A percentile compares a stretch with the other conserved stretches of the same genome.
Conservation (phyloP, 805 yeast species). For the Hanseniaspora osmophila region DNA sequence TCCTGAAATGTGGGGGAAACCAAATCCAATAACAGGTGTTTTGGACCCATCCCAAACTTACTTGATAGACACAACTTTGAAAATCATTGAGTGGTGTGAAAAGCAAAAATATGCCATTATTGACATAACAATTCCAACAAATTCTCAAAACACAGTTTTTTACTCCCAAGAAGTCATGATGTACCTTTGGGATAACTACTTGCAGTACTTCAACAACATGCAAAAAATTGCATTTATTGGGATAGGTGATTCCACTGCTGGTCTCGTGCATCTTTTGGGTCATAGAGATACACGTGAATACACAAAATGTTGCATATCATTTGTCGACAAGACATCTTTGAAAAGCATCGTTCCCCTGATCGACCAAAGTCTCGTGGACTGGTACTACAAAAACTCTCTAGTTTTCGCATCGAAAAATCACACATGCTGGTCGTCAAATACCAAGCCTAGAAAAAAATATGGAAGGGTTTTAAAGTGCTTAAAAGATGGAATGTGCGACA, state of each 20-base stretch:
- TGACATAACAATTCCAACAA: conserved; percentile 69
- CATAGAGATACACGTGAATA: conserved; percentile 57
- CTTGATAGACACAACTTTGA: conserved; percentile 56
- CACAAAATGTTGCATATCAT: conserved; percentile 58
- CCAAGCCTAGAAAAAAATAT: conserved; percentile 72
- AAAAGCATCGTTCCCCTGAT: conserved; percentile 72
- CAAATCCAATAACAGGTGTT: conserved; percentile 66
- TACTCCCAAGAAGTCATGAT: conserved; percentile 65
- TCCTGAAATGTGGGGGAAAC: conserved; percentile 80
- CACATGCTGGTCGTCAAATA: conserved; percentile 60
- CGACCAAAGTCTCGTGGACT: conserved; percentile 80
- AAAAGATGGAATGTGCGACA: conserved; percentile 57
- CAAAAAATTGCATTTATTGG: conserved; percentile 69
- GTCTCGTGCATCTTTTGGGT: conserved; percentile 76
- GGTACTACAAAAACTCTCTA: conserved; percentile 80
- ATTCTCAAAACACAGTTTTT: conserved; percentile 44
- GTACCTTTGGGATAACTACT: conserved; percentile 82
- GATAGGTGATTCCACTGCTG: conserved; percentile 77
- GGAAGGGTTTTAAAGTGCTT: conserved; percentile 77
- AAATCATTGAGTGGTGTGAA: conserved; percentile 55
- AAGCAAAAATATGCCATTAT: conserved; percentile 57
- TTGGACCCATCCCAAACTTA: conserved; percentile 61
- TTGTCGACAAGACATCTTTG: conserved; percentile 52
- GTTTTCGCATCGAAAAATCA: conserved; percentile 66
- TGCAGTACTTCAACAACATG: conserved; percentile 54